Evolutionary conservation across 306 rosid genomes (phyloP), one percentile per base, ranked within the genome.

Genomic region (Cucurbita pepo): DNA sequence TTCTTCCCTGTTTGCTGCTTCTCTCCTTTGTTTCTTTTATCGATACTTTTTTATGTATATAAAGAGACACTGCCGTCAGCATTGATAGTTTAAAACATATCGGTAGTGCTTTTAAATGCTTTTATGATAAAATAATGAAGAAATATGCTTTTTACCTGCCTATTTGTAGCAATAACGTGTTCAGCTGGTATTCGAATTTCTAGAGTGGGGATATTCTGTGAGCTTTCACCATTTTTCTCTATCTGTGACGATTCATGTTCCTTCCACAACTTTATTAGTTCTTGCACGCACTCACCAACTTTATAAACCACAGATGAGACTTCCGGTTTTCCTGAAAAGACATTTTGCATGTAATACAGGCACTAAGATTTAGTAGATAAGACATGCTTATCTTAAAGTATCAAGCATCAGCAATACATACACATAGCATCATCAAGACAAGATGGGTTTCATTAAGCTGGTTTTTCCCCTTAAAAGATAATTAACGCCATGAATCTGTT

Each of bases 231-330:
- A 71, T 59, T 83, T 69, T 87, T 86, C 70, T 88, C 96, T 58
- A 76, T 41, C 57, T 82, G 96, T 12, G 87, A 86, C 69, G 82
- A 80, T 77, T 83, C 96, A 77, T 83, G 79, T 53, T 87, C 96
- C 81, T 81, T 83, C 97, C 98, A 90, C 84, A 93, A 80, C 85
- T 87, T 93, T 57, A 85, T 84, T 82, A 93, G 77, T 70, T 88
- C 97, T 90, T 87, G 97, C 98, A 93, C 83, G 82, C 97, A 90
- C 80, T 90, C 98, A 36, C 98, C 98, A 76, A 88, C 94, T 86
- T 83, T 93, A 81, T 93, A 93, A 69, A 87, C 73, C 77, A 88
- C 87, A 66, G 87, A 85, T 15, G 96, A 79, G 57, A 85, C 85
- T 84, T 84, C 96, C 77, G 80, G 64, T 82, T 90, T 93, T 74